A percentile compares a stretch with the other conserved stretches of the same genome.
phyloP scores from a whole-genome alignment of 2,329 filamentous ascomycete genomes.

The Ophiostoma triangulosporum region DNA sequence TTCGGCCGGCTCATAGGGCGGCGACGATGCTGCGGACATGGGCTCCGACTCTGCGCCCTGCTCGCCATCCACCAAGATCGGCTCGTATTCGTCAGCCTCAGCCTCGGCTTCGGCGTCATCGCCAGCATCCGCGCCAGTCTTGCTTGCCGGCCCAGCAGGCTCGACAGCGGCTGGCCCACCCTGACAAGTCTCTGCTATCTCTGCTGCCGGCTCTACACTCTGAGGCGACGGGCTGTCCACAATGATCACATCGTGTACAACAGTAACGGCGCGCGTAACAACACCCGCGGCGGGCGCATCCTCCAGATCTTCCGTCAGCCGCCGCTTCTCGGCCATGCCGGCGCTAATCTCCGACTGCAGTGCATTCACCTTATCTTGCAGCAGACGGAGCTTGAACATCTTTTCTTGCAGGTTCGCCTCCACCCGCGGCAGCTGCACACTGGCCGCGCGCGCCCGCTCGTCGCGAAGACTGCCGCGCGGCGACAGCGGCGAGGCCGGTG shows the following conservation, averaged over 20 bases:
- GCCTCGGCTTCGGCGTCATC: background rate
- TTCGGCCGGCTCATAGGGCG: background rate
- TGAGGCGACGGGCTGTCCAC: background rate
- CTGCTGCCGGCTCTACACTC: too few species aligned
- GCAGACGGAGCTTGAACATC: constrained; percentile 30
- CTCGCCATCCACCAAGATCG: background rate
- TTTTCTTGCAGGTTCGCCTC: constrained; percentile 29
- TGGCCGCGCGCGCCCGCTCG: constrained; percentile 24
- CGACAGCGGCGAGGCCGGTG: background rate
- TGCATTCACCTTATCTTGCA: constrained; percentile 33
- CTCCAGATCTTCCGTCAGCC: constrained; percentile 21
- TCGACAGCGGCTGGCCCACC: background rate
- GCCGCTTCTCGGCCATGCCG: constrained; percentile 21
- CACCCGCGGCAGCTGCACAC: constrained; percentile 25
- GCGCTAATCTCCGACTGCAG: constrained; percentile 34
- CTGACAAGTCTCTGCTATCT: background rate
- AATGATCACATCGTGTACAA: background rate
- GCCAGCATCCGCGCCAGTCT: background rate
- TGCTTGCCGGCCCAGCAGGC: too few species aligned
- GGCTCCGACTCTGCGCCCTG: background rate
- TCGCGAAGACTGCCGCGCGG: constrained; percentile 11
- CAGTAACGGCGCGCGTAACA: background rate
- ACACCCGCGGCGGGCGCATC: background rate
- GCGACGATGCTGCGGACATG: background rate
- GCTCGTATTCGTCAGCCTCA: background rate